Conservation (phyloP, 2,329 filamentous ascomycete genomes). For the Penicillium italicum region DNA sequence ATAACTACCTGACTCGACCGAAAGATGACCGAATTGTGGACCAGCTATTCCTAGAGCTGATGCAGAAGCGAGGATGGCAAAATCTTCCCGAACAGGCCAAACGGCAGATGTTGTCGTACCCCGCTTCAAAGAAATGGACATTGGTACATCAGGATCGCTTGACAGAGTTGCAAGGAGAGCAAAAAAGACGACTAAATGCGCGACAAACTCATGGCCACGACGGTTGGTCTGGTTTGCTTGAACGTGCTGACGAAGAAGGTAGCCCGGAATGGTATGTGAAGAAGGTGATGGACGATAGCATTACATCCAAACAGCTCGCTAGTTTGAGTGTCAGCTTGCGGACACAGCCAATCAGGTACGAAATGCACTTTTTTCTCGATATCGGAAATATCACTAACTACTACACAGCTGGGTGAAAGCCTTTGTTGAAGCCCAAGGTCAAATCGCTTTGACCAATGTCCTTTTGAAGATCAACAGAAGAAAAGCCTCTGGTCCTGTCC, state of each 20-base stretch:
- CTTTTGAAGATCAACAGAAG: conserved; percentile 90
- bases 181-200: conserved; percentile 76
- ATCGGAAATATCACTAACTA: conserved; percentile 7
- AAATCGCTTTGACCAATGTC: conserved; percentile 91
- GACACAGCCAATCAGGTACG: conserved; percentile 80
- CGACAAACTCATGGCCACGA: conserved; percentile 65
- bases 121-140: conserved; percentile 94
- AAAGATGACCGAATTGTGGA: conserved; percentile 71
- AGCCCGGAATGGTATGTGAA: conserved; percentile 98
- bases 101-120: conserved; percentile 94
- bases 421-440: conserved; percentile 95
- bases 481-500: conserved; percentile 68
- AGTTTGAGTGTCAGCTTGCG: conserved; percentile 91
- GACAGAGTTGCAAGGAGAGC: conserved; percentile 89
- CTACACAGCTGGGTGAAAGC: conserved; percentile 77
- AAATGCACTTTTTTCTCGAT: background rate
- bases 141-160: conserved; percentile 91
- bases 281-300: conserved; percentile 92
- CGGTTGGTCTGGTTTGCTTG: conserved; percentile 62
- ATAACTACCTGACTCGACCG: conserved; percentile 42
- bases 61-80: conserved; percentile 98
- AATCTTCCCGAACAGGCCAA: conserved; percentile 91
- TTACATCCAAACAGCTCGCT: conserved; percentile 85
- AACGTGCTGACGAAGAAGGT: conserved; percentile 86
- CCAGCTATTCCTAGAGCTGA: conserved; percentile 84